phyloP scores from a whole-genome alignment of 2,329 filamentous ascomycete species.

The Magnaporthiopsis incrustans region DNA sequence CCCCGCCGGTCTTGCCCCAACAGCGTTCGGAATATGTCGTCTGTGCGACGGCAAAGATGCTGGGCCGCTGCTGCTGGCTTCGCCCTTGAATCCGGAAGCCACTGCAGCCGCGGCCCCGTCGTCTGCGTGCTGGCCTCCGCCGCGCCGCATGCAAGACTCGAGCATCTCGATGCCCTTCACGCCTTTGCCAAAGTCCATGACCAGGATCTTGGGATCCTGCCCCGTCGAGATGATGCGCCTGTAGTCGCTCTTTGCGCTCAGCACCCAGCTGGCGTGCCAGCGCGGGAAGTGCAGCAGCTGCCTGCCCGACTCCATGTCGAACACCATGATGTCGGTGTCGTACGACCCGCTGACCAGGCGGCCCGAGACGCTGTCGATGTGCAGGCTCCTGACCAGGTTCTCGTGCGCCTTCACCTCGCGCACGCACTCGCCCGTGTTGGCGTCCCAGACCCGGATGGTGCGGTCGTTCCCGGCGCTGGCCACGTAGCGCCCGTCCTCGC shows the following conservation, averaged over 20 bases:
- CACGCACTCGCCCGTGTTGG: conserved; percentile 77
- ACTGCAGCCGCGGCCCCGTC: no score
- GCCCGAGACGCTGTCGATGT: conserved; percentile 80
- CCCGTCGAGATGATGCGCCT: conserved; percentile 89
- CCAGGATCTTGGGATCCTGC: conserved; percentile 84
- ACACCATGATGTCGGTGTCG: conserved; percentile 92
- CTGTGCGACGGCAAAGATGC: not conserved
- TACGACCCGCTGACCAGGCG: conserved; percentile 89
- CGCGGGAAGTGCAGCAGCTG: conserved; percentile 80
- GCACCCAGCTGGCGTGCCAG: conserved; percentile 95
- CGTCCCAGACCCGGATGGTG: conserved; percentile 92
- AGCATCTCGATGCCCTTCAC: conserved; percentile 51
- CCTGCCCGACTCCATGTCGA: conserved; percentile 73
- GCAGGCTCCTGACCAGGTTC: conserved; percentile 79
- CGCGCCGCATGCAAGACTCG: conserved; percentile 23
- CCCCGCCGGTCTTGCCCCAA: not conserved
- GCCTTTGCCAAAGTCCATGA: conserved; percentile 79
- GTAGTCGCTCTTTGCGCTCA: conserved; percentile 94
- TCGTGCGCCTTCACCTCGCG: conserved; percentile 76
- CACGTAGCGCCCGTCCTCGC: conserved; percentile 86
- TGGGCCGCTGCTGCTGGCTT: no score
- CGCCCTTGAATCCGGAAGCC: no score
- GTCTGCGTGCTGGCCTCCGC: no score
- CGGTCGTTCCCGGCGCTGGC: conserved; percentile 93
- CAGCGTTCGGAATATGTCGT: no score